A percentile compares a stretch with the other conserved stretches of the same genome.
phyloP scores from a whole-genome alignment of 1,139 yeast species.

The Hansenula sp. region DNA sequence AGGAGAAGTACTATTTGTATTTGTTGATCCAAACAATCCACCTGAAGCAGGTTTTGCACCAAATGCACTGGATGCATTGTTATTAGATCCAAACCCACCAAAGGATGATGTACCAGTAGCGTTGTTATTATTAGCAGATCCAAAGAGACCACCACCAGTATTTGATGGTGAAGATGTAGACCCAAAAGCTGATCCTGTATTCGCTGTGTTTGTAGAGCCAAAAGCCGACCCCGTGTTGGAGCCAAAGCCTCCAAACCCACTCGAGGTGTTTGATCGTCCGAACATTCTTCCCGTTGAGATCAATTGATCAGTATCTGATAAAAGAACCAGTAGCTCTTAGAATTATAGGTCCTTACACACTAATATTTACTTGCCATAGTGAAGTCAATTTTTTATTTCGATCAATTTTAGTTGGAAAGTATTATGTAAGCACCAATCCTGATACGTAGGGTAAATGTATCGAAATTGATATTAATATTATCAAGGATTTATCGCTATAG shows the following conservation, averaged over 20 bases:
- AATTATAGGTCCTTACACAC: too few relatives aligned
- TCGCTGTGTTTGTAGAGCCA: slow-evolving; percentile 7
- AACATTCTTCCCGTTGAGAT: slow-evolving; percentile 13
- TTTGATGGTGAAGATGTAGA: slow-evolving; percentile 25
- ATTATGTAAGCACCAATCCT: too few relatives aligned
- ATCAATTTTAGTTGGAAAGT: too few relatives aligned
- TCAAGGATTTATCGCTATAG: too few relatives aligned
- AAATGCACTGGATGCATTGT: slow-evolving; percentile 23
- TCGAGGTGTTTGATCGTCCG: slow-evolving; percentile 25
- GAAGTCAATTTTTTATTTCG: too few relatives aligned
- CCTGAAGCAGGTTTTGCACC: slow-evolving; percentile 32
- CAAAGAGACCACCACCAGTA: slow-evolving; percentile 26
- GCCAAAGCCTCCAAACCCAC: slow-evolving; percentile 67
- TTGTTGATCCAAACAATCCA: slow-evolving; percentile 31
- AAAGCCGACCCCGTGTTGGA: slow-evolving; percentile 20
- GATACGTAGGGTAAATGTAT: too few relatives aligned
- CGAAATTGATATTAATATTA: too few relatives aligned
- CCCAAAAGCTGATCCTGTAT: slow-evolving; percentile 22
- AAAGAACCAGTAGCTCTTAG: too few relatives aligned
- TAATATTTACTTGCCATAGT: too few relatives aligned
- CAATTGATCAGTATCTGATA: not conserved
- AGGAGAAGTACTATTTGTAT: slow-evolving; percentile 10
- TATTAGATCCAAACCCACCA: slow-evolving; percentile 22
- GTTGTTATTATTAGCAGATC: slow-evolving; percentile 22
- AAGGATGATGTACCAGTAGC: slow-evolving; percentile 22